These are phyloP conservation scores for Calonectria multiphialidica DNA, from an alignment of 2,329 filamentous ascomycete species.

Conservation along the genomic window DNA sequence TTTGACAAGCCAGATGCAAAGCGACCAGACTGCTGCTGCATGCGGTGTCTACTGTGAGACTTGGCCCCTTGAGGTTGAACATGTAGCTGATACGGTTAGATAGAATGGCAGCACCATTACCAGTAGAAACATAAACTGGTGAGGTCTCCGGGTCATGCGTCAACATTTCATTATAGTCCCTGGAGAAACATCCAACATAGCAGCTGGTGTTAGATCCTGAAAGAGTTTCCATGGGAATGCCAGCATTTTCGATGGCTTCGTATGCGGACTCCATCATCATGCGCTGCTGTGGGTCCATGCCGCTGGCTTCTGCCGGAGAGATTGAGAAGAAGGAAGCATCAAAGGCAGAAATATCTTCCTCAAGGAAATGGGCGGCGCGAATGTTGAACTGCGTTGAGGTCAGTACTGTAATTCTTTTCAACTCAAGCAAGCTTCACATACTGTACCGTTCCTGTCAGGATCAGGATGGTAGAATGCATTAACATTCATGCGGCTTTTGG, in stretches of 20 bases:
- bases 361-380: neutral
- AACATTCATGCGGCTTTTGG: neutral
- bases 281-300: slow-evolving; percentile 38
- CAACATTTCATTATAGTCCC: slow-evolving; percentile 21
- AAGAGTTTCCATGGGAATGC: slow-evolving; percentile 35
- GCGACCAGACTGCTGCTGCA: slow-evolving; percentile 19
- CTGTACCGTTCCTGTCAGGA: neutral
- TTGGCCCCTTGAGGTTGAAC: slow-evolving; percentile 16
- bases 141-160: slow-evolving; percentile 12
- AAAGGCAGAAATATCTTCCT: slow-evolving; percentile 20
- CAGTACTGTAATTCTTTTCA: too few relatives aligned
- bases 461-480: neutral
- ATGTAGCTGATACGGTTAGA: slow-evolving; percentile 22
- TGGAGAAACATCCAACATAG: slow-evolving; percentile 22
- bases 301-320: slow-evolving; percentile 33
- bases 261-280: slow-evolving; percentile 31
- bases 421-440: too few relatives aligned
- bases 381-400: too few relatives aligned
- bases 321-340: slow-evolving; percentile 39
- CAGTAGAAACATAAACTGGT: slow-evolving; percentile 1
- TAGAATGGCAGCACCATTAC: slow-evolving; percentile 18
- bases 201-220: slow-evolving; percentile 16
- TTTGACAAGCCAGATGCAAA: slow-evolving; percentile 27
- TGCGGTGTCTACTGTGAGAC: slow-evolving; percentile 12
- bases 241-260: slow-evolving; percentile 41